Conservation (phyloP, 73 alveolate species). For the Durusdinium trenchii region DNA sequence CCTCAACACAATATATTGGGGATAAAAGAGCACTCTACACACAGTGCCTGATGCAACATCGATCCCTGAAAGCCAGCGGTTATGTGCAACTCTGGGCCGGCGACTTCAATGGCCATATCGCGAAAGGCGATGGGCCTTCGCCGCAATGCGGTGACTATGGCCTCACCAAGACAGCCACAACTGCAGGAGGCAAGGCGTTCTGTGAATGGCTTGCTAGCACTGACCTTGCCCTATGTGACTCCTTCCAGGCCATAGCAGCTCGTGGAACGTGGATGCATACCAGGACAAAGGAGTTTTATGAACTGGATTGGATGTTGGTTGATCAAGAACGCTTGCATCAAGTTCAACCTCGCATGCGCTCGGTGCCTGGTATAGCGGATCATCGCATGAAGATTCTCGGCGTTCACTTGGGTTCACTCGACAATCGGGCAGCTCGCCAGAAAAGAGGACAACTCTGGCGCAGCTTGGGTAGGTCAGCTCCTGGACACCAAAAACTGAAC, state of each 20-base stretch:
- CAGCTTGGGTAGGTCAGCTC: too few species aligned
- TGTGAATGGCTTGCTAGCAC: neutral
- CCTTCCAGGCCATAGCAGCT: neutral
- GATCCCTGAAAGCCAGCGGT: neutral
- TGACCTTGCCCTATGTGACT: neutral
- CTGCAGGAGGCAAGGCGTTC: neutral
- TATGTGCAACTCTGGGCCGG: conserved; percentile 9
- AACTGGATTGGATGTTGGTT: neutral
- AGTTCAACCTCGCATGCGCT: neutral
- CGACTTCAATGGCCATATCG: conserved; percentile 14
- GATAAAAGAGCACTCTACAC: neutral
- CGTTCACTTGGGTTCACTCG: too few species aligned
- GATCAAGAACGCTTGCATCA: neutral
- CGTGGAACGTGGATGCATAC: neutral
- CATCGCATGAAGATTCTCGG: too few species aligned
- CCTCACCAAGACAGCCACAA: neutral
- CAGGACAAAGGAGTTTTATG: neutral
- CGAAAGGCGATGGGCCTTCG: neutral
- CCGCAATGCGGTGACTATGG: neutral
- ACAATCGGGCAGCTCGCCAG: too few species aligned
- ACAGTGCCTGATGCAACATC: neutral
- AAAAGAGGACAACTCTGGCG: too few species aligned
- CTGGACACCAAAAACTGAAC: too few species aligned
- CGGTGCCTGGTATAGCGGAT: too few species aligned
- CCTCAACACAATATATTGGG: neutral